Evolutionary conservation across 108 stramenopile species (phyloP), one percentile per base, ranked within the genome.

Genomic region (Nitzschia sp.): DNA sequence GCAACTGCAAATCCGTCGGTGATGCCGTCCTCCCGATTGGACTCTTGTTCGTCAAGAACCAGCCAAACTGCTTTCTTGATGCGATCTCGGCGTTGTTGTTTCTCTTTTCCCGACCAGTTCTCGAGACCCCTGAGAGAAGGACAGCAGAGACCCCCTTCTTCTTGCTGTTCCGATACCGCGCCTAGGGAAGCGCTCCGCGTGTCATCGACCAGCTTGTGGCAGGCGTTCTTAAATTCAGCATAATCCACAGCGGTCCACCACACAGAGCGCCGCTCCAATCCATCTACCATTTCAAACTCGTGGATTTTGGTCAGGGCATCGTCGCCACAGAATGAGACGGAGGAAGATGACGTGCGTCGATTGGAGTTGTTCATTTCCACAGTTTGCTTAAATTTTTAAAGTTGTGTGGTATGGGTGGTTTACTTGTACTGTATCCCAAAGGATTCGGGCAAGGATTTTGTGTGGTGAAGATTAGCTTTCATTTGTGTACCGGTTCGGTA

Each of bases 61-160:
- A 61, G 1, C 3, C 21, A 25, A 19, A 61, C 41, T 1, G 60
- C 60, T 19, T 19, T 13, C 38, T 45, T 45, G 25, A 61, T 41
- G 13, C 35, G 35, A 13, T 8, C 41, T 23, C 60, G 36, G 21
- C 60, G 17, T 41, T 41, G 19, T 26, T 13, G 41, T 1, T 19
- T 25, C 17, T 25, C 38, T 5, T 61, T 61, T 1, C 22, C 35
- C 6, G 38, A 36, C 60, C 60, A 61, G 36, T 17, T 41, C 26
- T 61, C 60, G 21, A 61, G 33, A 26, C 60, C 60, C 41, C 60
- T 13, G n/a, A 34, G 5, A n/a, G n/a, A n/a, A n/a, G n/a, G n/a
- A 11, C 60, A 61, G 33, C 23, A 61, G 21, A 61, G n/a, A 22
- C 26, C 31, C 26, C 26, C 60, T 41, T 38, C 41, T 4, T 41